Conservation (phyloP, 2,329 filamentous ascomycete species). For the Pseudomassariella vexata region DNA sequence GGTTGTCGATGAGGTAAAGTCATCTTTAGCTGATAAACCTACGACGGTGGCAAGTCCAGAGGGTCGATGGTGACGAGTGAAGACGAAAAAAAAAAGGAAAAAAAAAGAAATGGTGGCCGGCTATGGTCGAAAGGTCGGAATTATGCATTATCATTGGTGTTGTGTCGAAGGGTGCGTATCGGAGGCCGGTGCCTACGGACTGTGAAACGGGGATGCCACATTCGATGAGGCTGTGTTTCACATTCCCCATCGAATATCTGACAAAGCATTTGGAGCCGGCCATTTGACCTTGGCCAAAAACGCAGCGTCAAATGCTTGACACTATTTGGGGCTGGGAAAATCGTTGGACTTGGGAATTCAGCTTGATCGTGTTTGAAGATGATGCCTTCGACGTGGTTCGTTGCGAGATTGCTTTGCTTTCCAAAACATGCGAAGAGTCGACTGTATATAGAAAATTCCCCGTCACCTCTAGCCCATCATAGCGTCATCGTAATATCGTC, state of each 20-base stretch:
- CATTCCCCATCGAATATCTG: too few species aligned
- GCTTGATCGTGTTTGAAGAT: too few species aligned
- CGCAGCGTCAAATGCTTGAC: too few species aligned
- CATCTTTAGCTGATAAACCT: not conserved
- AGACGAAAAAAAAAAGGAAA: constrained; percentile 11
- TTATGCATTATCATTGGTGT: constrained; percentile 20
- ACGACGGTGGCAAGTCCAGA: not conserved
- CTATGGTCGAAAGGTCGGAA: constrained; percentile 11
- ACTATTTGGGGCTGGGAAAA: too few species aligned
- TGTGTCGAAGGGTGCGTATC: constrained; percentile 1
- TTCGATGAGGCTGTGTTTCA: too few species aligned
- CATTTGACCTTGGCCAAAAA: too few species aligned
- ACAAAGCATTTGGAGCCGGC: too few species aligned
- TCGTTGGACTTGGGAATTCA: too few species aligned
- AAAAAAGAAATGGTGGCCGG: constrained; percentile 7
- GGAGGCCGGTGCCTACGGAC: not conserved
- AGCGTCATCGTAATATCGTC: constrained; percentile 13
- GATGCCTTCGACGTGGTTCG: too few species aligned
- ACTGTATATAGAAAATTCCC: constrained; percentile 5
- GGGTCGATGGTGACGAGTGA: constrained; percentile 4
- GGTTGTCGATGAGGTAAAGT: constrained; percentile 9
- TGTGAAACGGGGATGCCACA: not conserved
- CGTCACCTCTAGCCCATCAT: constrained; percentile 9
- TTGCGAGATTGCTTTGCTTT: not conserved
- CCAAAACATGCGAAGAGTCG: too few species aligned